Conservation (phyloP, 2,329 filamentous ascomycete species). For the Phaeosphaeriaceae sp. region DNA sequence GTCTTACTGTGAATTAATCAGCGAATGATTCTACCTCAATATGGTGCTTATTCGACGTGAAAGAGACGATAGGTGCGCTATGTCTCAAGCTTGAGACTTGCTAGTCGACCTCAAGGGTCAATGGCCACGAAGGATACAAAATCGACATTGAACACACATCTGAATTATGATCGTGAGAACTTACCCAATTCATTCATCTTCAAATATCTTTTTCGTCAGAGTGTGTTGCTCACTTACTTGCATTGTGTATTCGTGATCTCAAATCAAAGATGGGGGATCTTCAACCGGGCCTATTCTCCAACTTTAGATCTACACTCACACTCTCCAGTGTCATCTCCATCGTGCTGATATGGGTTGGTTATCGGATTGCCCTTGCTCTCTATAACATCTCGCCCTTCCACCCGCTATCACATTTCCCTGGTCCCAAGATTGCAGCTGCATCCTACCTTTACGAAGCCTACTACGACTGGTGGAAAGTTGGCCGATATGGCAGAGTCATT, state of each 20-base stretch:
- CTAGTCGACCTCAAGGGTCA: no score
- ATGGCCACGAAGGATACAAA: no score
- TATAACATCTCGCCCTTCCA: constrained; percentile 36
- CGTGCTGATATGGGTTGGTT: constrained; percentile 24
- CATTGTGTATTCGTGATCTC: no score
- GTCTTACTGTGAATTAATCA: background rate
- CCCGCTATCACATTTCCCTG: constrained; percentile 33
- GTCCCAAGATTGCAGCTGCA: constrained; percentile 37
- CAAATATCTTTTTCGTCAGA: no score
- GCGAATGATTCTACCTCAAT: background rate
- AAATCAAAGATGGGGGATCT: constrained; percentile 19
- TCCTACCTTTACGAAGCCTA: constrained; percentile 38
- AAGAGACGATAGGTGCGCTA: background rate
- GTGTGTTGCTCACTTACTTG: no score
- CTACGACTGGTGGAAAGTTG: constrained; percentile 34
- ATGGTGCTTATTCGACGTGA: constrained; percentile 1
- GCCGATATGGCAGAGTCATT: constrained; percentile 44
- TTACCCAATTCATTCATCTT: no score
- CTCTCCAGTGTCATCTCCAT: constrained; percentile 21
- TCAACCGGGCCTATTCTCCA: constrained; percentile 16
- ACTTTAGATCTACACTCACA: constrained; percentile 16
- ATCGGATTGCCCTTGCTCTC: constrained; percentile 21
- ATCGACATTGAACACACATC: no score
- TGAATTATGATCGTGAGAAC: no score
- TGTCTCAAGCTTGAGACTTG: no score